A percentile compares a stretch with the other conserved stretches of the same genome.
Conservation (phyloP, 148 eudicot genomes). For the Rhododendron vialii region DNA sequence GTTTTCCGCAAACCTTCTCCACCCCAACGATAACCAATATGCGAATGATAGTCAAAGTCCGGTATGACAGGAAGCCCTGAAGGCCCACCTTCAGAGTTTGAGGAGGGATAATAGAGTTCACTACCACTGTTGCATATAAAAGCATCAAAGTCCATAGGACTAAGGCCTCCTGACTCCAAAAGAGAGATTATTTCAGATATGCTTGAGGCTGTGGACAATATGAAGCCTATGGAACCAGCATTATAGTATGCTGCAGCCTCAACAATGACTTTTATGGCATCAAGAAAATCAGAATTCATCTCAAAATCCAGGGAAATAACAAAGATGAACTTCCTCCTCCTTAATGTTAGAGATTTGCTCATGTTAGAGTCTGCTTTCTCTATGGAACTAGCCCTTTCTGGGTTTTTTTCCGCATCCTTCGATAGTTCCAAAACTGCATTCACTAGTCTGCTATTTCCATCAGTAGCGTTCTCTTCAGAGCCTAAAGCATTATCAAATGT, state of each 20-base stretch:
- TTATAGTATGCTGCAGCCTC: constrained; percentile 39
- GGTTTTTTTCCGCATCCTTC: constrained; percentile 37
- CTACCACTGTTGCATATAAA: constrained; percentile 87
- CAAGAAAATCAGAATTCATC: constrained; percentile 37
- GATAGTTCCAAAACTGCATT: constrained; percentile 56
- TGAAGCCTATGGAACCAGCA: constrained; percentile 67
- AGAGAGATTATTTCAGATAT: constrained; percentile 59
- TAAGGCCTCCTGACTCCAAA: constrained; percentile 54
- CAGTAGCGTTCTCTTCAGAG: constrained; percentile 21
- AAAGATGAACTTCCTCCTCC: constrained; percentile 56
- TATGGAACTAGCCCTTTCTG: constrained; percentile 20
- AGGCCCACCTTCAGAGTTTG: constrained; percentile 46
- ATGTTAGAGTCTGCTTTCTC: constrained; percentile 45
- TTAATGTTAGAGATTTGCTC: constrained; percentile 51
- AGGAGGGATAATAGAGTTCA: constrained; percentile 69
- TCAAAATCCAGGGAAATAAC: constrained; percentile 69
- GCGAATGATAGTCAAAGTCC: constrained; percentile 73
- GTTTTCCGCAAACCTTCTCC: constrained; percentile 85
- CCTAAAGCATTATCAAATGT: constrained; percentile 26
- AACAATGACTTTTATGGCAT: constrained; percentile 42
- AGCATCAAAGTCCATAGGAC: constrained; percentile 77
- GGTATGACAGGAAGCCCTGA: constrained; percentile 24
- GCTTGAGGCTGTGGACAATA: constrained; percentile 67
- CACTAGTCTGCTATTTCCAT: constrained; percentile 46
- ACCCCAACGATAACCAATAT: constrained; percentile 81